phyloP scores from a whole-genome alignment of 1,284 basidiomycete species.

The Dichomitus squalens region DNA sequence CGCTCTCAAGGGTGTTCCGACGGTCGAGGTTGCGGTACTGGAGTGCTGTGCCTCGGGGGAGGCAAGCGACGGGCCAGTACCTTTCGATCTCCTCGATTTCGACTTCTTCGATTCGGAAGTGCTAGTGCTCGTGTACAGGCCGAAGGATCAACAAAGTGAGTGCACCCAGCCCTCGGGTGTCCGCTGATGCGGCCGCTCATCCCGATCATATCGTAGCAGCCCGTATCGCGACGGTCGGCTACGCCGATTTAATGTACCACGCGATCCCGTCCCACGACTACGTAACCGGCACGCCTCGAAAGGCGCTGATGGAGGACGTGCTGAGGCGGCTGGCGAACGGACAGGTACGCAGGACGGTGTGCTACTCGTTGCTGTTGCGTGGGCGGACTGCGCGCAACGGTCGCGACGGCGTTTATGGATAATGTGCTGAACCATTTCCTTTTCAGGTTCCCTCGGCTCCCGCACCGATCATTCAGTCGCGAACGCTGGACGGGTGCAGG shows the following conservation, averaged over 20 bases:
- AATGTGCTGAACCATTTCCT: too few species aligned
- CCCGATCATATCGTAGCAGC: conserved; percentile 46
- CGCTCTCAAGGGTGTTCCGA: conserved; percentile 14
- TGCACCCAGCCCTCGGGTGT: conserved; percentile 17
- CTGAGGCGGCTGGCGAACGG: conserved; percentile 55
- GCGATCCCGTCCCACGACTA: conserved; percentile 46
- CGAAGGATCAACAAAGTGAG: conserved; percentile 22
- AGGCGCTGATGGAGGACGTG: conserved; percentile 62
- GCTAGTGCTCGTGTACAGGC: conserved; percentile 59
- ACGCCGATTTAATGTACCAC: conserved; percentile 60
- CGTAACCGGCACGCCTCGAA: conserved; percentile 56
- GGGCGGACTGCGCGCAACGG: too few species aligned
- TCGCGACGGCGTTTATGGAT: too few species aligned
- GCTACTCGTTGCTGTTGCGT: not conserved
- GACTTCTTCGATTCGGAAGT: conserved; percentile 79
- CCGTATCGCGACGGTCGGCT: conserved; percentile 60
- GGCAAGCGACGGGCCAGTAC: conserved; percentile 17
- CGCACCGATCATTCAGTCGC: conserved; percentile 59
- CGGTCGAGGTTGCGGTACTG: conserved; percentile 25
- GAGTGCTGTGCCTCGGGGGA: conserved; percentile 25
- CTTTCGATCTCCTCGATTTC: conserved; percentile 57
- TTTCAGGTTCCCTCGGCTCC: conserved; percentile 48
- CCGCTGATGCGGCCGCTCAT: conserved; percentile 21
- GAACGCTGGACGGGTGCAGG: conserved; percentile 54
- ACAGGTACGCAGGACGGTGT: conserved; percentile 40